Base-by-base conservation (phyloP, 192 early-diverging fungal genomes). In the Chytriomyces sp. region DNA sequence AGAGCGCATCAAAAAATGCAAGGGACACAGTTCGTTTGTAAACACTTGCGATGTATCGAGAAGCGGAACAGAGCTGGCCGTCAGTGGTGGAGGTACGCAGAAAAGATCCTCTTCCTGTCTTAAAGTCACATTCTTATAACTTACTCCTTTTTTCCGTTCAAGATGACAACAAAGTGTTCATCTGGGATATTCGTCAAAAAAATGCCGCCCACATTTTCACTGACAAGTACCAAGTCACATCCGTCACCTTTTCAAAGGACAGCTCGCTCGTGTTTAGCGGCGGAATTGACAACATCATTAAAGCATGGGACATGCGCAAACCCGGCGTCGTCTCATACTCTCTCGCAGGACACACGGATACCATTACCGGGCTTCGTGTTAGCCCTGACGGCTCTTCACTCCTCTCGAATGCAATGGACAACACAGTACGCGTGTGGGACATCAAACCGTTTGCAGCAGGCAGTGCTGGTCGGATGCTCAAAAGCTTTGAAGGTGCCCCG, bases 371-470 rank as follows among this genome's bases (percentile, higher is more conserved):
- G 0, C 67, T 99, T 28, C 78, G 90, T 11, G 67, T 97, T 18
- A 93, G 92, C 44, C 94, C 95, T 8, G 93, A 96, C 73, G 96
- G 97, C 24, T 88, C 88, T 49, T 10, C 11, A 57, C 83, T 99
- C 28, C 77, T 97, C 48, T 94, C 92, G 7, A 95, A 95, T 68
- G 88, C 92, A 5, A 93, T 98, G 91, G 98, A 99, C 82, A 97
- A 97, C 81, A 96, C 95, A 82, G 94, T 95, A 11, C 86, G 93
- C 23, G 90, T 96, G 45, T 99, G 97, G 97, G 95, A 99, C 82
- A 87, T 98, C 5, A 94, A 94, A 44, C 97, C 96, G 3, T 98
- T 94, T 69, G 87, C 91, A 0, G 79, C 91, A 0, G 48, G 50
- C 1, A 16, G 18, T 13, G 67, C 72, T 10, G 85, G 78, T 3